Conservation (phyloP, 257 asterid genomes). For the Solanum bulbocastanum region DNA sequence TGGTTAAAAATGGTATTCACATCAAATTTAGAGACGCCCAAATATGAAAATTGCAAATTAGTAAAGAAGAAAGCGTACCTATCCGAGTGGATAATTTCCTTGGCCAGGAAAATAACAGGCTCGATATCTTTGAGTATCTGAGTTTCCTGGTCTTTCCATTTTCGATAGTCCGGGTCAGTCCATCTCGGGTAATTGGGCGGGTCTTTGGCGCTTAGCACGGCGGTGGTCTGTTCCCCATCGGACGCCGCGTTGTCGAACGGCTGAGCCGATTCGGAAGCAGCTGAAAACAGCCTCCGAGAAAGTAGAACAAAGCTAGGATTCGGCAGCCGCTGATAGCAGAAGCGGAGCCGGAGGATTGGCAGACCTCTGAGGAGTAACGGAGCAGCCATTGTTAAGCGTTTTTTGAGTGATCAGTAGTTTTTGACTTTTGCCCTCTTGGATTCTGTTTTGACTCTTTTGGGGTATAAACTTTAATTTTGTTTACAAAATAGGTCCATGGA, state of each 20-base stretch:
- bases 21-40: not conserved
- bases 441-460: not conserved
- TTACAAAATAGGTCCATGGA: not conserved
- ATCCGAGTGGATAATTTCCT: slow-evolving; percentile 68
- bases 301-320: slow-evolving; percentile 4
- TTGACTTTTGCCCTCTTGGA: not conserved
- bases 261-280: slow-evolving; percentile 19
- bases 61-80: slow-evolving; percentile 20
- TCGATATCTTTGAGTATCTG: slow-evolving; percentile 59
- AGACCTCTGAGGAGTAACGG: slow-evolving; percentile 37
- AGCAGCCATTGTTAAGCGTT: slow-evolving; percentile 44
- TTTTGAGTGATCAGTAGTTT: not conserved
- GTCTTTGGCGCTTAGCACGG: slow-evolving; percentile 11
- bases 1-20: not conserved
- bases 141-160: slow-evolving; percentile 61
- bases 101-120: slow-evolving; percentile 45
- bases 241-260: slow-evolving; percentile 9
- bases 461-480: not conserved
- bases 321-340: slow-evolving; percentile 23
- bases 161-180: slow-evolving; percentile 48
- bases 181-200: slow-evolving; percentile 20
- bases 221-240: slow-evolving; percentile 2
- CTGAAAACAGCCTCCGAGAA: slow-evolving; percentile 28
- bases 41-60: not conserved
- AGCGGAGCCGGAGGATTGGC: slow-evolving; percentile 49